Evolutionary conservation across 1,284 basidiomycete species (phyloP), one percentile per base, ranked within the genome.

Genomic region (Trametes sp.): DNA sequence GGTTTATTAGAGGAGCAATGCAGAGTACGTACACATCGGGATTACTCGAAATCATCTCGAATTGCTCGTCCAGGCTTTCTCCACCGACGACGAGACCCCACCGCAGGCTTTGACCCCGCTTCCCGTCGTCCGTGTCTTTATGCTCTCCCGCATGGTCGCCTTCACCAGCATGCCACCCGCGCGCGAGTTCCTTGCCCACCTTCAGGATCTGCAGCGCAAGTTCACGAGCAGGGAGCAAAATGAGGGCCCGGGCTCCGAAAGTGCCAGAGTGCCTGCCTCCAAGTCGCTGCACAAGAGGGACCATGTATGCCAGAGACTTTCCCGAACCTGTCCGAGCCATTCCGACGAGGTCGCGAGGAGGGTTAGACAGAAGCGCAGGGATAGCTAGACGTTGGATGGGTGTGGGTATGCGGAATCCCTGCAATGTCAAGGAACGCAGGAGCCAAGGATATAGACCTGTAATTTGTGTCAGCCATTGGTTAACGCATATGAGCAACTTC

Each of bases 271-370:
- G 96, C 19, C 88, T 81, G 19, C 93, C 93, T 26, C 92, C 89
- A 11, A 99, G 85, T 28, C 93, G 85, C 66, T 98, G 94, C 0
- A 98, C 83, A 14, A 99, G 84, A 49, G 98, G 98, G 23, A 99
- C 83, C 81, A 99, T 87, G 77, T 98, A 99, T 38, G 97, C 97
- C 29, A 99, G 85, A 14, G 97, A 98, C 79, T 99, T 99, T 65
- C 98, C 98, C 0, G 96, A 98, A 60, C 98, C 98, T 0, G 98
- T 99, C 21, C 98, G 85, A 24, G 98, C 97, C 98, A 99, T 99
- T 57, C 95, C 98, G 21, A 99, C 94, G 10, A 99, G 89, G 78
- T 99, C 98, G 54, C 94, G 83, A 2, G 96, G 94, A 44, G 98
- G 96, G 53, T 85, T 87, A 5, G 90, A 78, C 35, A 99, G 85